A percentile compares a stretch with the other conserved stretches of the same genome.
These are phyloP conservation scores for Coprinopsis cinerea DNA, from an alignment of 768 basidiomycete species.

Conservation along the genomic window DNA sequence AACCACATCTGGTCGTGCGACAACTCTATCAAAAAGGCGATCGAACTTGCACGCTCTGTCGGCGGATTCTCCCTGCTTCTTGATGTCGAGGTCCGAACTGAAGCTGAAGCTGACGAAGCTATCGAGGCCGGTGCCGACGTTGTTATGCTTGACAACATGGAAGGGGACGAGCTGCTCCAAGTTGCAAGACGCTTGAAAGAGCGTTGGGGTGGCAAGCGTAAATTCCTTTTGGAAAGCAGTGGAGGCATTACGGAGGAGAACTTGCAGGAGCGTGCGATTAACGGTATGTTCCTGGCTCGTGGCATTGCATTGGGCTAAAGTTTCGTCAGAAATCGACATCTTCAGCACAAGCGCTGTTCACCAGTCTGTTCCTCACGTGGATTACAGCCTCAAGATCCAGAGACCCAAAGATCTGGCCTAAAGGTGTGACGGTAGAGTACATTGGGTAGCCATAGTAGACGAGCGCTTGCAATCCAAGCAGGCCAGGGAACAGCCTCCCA, in stretches of 20 bases:
- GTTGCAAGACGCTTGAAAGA: constrained; percentile 69
- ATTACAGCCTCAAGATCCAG: constrained; percentile 96
- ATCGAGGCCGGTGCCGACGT: constrained; percentile 93
- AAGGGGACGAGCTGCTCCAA: constrained; percentile 61
- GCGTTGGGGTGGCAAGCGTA: constrained; percentile 74
- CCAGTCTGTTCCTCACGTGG: constrained; percentile 89
- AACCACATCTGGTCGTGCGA: constrained; percentile 99
- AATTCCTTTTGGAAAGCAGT: constrained; percentile 89
- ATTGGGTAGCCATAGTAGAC: neutral
- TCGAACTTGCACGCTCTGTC: constrained; percentile 78
- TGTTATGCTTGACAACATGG: constrained; percentile 93
- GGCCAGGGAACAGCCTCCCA: constrained; percentile 54
- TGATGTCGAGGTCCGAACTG: constrained; percentile 88
- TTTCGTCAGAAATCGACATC: constrained; percentile 82
- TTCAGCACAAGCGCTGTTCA: constrained; percentile 87
- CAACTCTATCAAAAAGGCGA: constrained; percentile 86
- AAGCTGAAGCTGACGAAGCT: constrained; percentile 94
- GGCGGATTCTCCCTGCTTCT: constrained; percentile 89
- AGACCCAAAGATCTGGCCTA: constrained; percentile 32
- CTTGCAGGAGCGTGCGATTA: constrained; percentile 70
- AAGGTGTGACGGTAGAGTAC: neutral
- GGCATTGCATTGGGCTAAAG: neutral
- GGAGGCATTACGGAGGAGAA: constrained; percentile 92
- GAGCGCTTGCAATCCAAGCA: constrained; percentile 28
- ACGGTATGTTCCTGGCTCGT: constrained; percentile 47